Evolutionary conservation across 768 basidiomycete species (phyloP), one percentile per base, ranked within the genome.

Genomic region (Pulveroboletus sp.): DNA sequence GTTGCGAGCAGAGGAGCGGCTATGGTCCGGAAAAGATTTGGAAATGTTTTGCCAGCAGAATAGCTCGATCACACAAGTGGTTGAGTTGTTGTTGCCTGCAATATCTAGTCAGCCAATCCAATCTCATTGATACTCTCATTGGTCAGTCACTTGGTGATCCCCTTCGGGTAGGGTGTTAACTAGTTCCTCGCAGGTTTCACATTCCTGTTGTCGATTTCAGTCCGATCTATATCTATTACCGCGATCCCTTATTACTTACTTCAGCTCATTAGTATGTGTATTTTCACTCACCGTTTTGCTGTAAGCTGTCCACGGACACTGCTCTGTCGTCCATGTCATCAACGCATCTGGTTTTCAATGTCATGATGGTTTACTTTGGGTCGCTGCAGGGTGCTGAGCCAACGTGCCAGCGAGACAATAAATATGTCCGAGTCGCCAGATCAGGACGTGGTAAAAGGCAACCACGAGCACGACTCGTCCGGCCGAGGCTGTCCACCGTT

Each of bases 41-140:
- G 84, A 89, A 62, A 68, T 86, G 59, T 80, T 89, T 30, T 94
- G 92, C 64, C 81, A 83, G 57, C 93, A 96, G 67, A 98, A 96
- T 60, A 93, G 92, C 62, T 76, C 88, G 13, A 82, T 97, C 33
- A 79, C 89, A 4, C 71, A 82, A 31, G 80, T 93, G 47, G 75
- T 95, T 40, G 79, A 83, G 44, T 76, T 78, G 54, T 65, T 89
- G 40, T 79, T 81, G 61, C 75, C 78, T 11, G 75, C 74, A 11
- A 62, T 71, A 35, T 69, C 76, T 39, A 77, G 74, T 51, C 68
- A 69, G 46, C 65, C 64, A 33, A 59, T 60, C 15, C 55, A 60
- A 40, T 61, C 60, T 49, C 53, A 50, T 37, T 69, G 55, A 59
- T 21, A 18, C 11, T 18, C 24, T 43, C 50, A 46, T 45, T 51